Evolutionary conservation across 2,329 filamentous ascomycete species (phyloP), one percentile per base, ranked within the genome.

Genomic region (Neofusicoccum sp.): DNA sequence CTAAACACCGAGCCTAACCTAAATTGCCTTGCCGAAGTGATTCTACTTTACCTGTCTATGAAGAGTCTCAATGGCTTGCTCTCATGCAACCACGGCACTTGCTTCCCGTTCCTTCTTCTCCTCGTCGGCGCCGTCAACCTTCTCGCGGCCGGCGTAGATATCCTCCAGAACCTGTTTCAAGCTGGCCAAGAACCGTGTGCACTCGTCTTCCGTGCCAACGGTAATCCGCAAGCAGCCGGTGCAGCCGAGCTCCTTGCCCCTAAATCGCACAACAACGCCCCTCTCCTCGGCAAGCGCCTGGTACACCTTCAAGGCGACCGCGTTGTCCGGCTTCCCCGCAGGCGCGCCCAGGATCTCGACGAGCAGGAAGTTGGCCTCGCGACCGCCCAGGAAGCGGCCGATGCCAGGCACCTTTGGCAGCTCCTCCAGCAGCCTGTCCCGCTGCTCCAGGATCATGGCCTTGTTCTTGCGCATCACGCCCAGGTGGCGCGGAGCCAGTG

Each of bases 161-260:
- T 81, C 71, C 69, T 75, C 65, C 70, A 86, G 63, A 64, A 86
- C 76, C 64, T 72, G 63, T 65, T 78, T 79, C 24, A 97, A 75
- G 67, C 93, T 87, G 20, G 79, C 77, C 67, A 99, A 72, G 70
- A 98, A 91, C 62, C 87, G 83, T 28, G 87, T 88, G 7, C 96
- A 90, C 76, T 99, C 95, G 1, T 85, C 78, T 73, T 96, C 90
- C 0, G 93, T 98, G 14, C 95, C 95, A 11, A 99, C 86, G 0
- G 95, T 99, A 66, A 98, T 91, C 60, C 95, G 85, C 73, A 99
- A 76, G 70, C 93, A 97, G 0, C 93, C 95, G 43, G 88, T 75
- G 72, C 95, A 99, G 4, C 93, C 93, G 65, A 89, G 81, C 79
- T 99, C 95, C 78, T 93, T 96, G 49, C 95, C 95, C 67, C 95